Percentiles rank a stretch among this genome's conserved stretches.
Conservation (phyloP, 2,329 filamentous ascomycete genomes). For the Phyllosticta paracitricarpa region DNA sequence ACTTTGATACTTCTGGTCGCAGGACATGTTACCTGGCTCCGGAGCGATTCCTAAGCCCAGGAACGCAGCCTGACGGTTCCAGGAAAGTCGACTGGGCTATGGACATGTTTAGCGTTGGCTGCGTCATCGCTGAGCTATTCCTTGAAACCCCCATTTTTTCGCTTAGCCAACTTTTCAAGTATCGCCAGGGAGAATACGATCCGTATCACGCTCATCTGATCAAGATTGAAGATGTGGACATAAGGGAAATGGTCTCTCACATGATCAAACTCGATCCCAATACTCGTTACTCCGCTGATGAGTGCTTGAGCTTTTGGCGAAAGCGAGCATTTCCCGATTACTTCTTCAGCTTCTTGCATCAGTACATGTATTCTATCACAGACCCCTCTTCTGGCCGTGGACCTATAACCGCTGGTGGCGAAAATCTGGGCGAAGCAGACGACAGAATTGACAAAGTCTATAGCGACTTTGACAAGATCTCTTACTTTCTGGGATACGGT, state of each 20-base stretch:
- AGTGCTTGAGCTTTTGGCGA: slow-evolving; percentile 88
- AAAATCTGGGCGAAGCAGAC: slow-evolving; percentile 77
- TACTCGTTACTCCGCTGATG: slow-evolving; percentile 82
- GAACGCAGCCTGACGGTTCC: slow-evolving; percentile 53
- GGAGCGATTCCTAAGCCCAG: slow-evolving; percentile 73
- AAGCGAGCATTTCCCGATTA: slow-evolving; percentile 89
- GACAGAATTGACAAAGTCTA: slow-evolving; percentile 90
- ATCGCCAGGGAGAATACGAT: slow-evolving; percentile 85
- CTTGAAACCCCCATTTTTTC: slow-evolving; percentile 94
- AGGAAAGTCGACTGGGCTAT: slow-evolving; percentile 77
- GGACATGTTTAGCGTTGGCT: slow-evolving; percentile 96
- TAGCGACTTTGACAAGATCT: slow-evolving; percentile 94
- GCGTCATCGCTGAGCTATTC: slow-evolving; percentile 93
- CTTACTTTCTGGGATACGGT: slow-evolving; percentile 77
- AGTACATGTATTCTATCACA: slow-evolving; percentile 94
- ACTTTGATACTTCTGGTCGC: slow-evolving; percentile 85
- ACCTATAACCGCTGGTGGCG: slow-evolving; percentile 55
- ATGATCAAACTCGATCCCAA: slow-evolving; percentile 96
- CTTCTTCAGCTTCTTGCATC: slow-evolving; percentile 94
- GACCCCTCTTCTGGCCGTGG: slow-evolving; percentile 75
- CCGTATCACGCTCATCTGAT: slow-evolving; percentile 69
- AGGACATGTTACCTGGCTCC: slow-evolving; percentile 93
- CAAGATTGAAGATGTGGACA: slow-evolving; percentile 77
- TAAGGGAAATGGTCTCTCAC: slow-evolving; percentile 80
- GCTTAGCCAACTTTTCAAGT: slow-evolving; percentile 92